Conservation (phyloP, 805 yeast species). For the Candida krabiensis region DNA sequence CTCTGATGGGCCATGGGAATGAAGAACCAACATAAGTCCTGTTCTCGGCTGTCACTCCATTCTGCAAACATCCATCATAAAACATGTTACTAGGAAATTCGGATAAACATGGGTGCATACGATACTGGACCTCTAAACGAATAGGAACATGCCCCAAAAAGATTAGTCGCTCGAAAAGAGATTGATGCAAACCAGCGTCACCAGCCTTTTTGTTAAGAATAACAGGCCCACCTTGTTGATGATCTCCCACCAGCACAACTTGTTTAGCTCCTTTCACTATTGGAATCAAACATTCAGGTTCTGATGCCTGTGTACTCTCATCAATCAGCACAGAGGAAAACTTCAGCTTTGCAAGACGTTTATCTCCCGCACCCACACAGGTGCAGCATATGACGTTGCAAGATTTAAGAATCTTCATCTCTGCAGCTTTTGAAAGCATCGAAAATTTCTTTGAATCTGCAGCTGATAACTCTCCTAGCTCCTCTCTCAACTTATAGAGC, state of each 20-base stretch:
- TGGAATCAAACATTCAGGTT: slow-evolving; percentile 89
- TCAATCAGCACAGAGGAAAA: slow-evolving; percentile 85
- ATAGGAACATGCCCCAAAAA: slow-evolving; percentile 81
- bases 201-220: slow-evolving; percentile 78
- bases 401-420: slow-evolving; percentile 45
- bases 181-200: slow-evolving; percentile 82
- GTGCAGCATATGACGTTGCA: slow-evolving; percentile 88
- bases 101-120: slow-evolving; percentile 89
- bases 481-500: slow-evolving; percentile 56
- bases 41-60: slow-evolving; percentile 82
- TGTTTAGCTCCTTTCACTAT: slow-evolving; percentile 87
- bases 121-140: slow-evolving; percentile 86
- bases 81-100: slow-evolving; percentile 91
- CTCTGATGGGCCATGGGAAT: slow-evolving; percentile 91
- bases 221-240: slow-evolving; percentile 93
- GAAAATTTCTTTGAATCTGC: slow-evolving; percentile 49
- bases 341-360: slow-evolving; percentile 49
- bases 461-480: slow-evolving; percentile 65
- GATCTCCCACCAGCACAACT: slow-evolving; percentile 87
- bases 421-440: slow-evolving; percentile 45
- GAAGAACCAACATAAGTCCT: slow-evolving; percentile 53
- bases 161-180: slow-evolving; percentile 83
- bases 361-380: slow-evolving; percentile 90
- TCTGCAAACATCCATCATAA: slow-evolving; percentile 88
- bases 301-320: slow-evolving; percentile 92